Base-by-base conservation (phyloP, 768 basidiomycete genomes). In the Thelephora ganbajun region DNA sequence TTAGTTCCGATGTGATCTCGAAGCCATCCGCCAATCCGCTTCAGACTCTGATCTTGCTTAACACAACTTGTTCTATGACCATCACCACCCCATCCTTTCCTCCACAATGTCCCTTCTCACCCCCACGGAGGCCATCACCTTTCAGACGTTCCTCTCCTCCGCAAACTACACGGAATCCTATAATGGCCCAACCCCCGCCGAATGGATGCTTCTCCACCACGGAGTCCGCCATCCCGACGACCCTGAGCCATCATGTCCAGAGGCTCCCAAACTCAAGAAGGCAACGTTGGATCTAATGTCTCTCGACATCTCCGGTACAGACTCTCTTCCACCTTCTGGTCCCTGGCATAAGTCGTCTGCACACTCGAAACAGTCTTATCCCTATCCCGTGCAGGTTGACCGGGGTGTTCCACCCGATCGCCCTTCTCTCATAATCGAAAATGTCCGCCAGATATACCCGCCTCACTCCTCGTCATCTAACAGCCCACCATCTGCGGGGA, bases 281-380 rank as follows among this genome's bases (percentile, higher is more conserved):
- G 85, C 85, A 0, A 89, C 86, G 0, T 86, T 83, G 61, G 83
- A 88, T 61, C 74, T 90, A 39, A 86, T 90, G 79, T 69, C 82
- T 3, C 69, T 87, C 22, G 82, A 82, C 14, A 9, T 30, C 26
- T 30, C 26, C 26, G 9, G 26, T 30, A 22, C 50, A 23, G 2
- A 46, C 48, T 18, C 45, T 48, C 18, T 43, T 51, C 34, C 22
- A 45, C 1, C 22, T 23, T 35, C 35, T 43, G 48, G 23, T 34
- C 33, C 43, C 50, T 54, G 51, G 16, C 39, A 41, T 14, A 16
- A 16, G 4, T 5, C 39, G 39, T 41, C 39, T 14, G 16, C 39
- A 1, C 18, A 16, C 16, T 16, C 39, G 22, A 41, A 41, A 41
- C 39, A 41, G 7, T 22, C 39, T 6, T 41, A 18, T 22, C 39